phyloP scores from a whole-genome alignment of 371 early-diverging fungal species.

The Mortierella sp. region DNA sequence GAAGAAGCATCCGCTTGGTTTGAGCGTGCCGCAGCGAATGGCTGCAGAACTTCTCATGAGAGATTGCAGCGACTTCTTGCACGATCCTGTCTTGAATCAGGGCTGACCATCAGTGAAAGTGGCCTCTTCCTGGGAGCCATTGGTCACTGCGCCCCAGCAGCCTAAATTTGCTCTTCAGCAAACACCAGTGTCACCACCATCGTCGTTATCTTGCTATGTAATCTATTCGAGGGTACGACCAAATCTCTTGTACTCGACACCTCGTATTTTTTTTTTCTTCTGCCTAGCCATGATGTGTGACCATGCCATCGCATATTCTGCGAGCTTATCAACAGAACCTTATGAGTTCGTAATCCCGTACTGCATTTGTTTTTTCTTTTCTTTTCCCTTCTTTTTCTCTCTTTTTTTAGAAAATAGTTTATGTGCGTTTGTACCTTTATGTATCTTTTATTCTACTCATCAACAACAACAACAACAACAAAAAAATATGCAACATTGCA shows the following conservation, averaged over 20 bases:
- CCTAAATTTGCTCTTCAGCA: slow-evolving; percentile 39
- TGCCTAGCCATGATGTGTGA: not conserved
- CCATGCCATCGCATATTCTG: not conserved
- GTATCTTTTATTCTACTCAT: too few relatives aligned
- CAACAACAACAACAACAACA: too few relatives aligned
- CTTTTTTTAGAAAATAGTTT: too few relatives aligned
- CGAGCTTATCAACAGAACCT: not conserved
- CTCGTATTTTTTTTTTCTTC: not conserved
- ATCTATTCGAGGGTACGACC: not conserved
- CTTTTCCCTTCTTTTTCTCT: not conserved
- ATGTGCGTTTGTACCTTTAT: too few relatives aligned
- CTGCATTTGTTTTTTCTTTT: not conserved
- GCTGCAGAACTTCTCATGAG: slow-evolving; percentile 70
- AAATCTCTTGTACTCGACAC: not conserved
- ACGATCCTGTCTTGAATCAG: slow-evolving; percentile 60
- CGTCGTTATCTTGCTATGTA: not conserved
- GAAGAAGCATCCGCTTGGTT: slow-evolving; percentile 76
- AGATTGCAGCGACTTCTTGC: slow-evolving; percentile 64
- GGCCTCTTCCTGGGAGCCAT: slow-evolving; percentile 59
- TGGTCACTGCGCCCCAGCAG: slow-evolving; percentile 67
- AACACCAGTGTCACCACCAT: not conserved
- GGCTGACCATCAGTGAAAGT: slow-evolving; percentile 52
- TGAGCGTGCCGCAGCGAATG: slow-evolving; percentile 70
- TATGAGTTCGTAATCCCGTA: not conserved
- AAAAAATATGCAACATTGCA: too few relatives aligned